Conservation (phyloP, 225 moss, liverwort and hornwort species). For the Straminergon stramineum region DNA sequence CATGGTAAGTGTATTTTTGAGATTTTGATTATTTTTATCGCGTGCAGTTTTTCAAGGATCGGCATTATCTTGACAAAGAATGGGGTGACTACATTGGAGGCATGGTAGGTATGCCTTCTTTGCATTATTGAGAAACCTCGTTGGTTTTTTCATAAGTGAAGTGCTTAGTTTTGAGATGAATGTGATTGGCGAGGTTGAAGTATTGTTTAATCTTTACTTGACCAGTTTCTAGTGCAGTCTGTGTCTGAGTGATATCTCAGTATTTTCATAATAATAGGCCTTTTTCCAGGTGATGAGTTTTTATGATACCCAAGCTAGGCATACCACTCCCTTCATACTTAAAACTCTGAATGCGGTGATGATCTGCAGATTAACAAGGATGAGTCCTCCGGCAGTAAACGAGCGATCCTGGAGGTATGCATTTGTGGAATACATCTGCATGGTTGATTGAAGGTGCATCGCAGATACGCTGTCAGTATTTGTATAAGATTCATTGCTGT, state of each 20-base stretch:
- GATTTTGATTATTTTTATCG: neutral
- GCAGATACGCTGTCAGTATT: neutral
- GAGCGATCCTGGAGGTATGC: slow-evolving; percentile 44
- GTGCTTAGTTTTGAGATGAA: neutral
- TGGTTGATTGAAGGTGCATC: neutral
- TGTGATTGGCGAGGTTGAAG: neutral
- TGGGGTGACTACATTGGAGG: slow-evolving; percentile 84
- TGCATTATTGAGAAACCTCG: neutral
- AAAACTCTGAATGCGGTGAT: neutral
- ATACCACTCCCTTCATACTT: neutral
- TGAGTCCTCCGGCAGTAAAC: neutral
- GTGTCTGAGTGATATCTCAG: neutral
- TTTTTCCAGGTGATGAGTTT: neutral
- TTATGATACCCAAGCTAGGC: neutral
- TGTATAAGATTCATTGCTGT: neutral
- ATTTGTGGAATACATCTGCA: neutral
- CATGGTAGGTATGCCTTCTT: slow-evolving; percentile 54
- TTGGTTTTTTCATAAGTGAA: neutral
- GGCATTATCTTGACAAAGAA: slow-evolving; percentile 98
- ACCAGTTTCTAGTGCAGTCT: neutral
- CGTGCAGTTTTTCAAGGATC: slow-evolving; percentile 95
- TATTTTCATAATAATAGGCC: neutral
- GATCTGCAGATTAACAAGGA: slow-evolving; percentile 17
- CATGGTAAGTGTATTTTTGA: neutral
- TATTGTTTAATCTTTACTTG: neutral